A percentile compares a stretch with the other conserved stretches of the same genome.
phyloP scores from a whole-genome alignment of 176 grass and related monocot genomes.

The Triticum timopheevii region DNA sequence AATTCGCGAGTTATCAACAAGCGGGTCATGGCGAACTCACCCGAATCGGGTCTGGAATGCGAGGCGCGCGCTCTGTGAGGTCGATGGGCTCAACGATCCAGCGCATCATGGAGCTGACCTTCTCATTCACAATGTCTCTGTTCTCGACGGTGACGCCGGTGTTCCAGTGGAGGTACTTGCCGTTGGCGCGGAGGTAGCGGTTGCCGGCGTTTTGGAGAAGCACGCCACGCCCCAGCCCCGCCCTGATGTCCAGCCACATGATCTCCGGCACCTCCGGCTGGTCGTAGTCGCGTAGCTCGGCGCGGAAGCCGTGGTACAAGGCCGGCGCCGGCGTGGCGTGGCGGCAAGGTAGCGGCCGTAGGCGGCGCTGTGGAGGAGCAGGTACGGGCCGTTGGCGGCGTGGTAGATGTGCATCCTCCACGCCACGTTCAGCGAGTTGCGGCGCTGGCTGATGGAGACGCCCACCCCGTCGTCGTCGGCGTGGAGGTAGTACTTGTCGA shows the following conservation, averaged over 20 bases:
- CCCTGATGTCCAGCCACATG: background rate
- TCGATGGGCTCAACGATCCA: constrained; percentile 13
- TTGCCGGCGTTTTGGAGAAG: background rate
- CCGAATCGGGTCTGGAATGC: background rate
- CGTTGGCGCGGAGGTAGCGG: constrained; percentile 24
- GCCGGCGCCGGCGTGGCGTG: background rate
- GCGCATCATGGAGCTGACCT: background rate
- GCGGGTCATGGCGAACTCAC: constrained; percentile 6
- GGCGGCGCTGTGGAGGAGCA: constrained; percentile 23
- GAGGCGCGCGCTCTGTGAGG: background rate
- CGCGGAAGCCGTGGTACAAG: background rate
- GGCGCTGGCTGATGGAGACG: background rate
- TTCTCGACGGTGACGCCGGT: background rate
- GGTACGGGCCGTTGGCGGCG: background rate
- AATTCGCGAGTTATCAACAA: background rate
- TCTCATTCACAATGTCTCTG: background rate
- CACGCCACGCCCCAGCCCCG: background rate
- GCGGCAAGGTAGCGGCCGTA: constrained; percentile 27
- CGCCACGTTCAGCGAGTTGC: background rate
- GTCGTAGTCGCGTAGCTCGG: background rate
- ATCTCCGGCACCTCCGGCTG: background rate
- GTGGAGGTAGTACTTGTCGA: background rate
- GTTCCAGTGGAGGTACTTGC: background rate
- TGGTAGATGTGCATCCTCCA: background rate
- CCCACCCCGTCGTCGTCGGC: constrained; percentile 6